These are phyloP conservation scores for Erodium moschatum DNA, from an alignment of 441 rosid species.

Conservation along the genomic window DNA sequence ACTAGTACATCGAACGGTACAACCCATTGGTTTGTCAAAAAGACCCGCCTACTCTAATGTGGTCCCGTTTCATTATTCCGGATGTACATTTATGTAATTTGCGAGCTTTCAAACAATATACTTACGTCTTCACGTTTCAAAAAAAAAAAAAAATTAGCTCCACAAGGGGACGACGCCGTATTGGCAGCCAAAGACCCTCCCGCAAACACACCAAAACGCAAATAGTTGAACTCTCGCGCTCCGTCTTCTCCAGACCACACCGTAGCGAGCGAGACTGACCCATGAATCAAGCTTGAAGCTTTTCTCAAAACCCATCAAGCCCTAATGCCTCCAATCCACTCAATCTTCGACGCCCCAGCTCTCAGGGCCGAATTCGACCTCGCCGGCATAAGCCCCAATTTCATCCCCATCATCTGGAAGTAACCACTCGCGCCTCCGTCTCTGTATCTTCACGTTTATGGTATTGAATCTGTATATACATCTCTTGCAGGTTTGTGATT, in stretches of 20 bases:
- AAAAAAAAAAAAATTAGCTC: too few species aligned
- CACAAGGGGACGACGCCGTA: not conserved
- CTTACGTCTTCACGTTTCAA: too few species aligned
- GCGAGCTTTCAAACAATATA: too few species aligned
- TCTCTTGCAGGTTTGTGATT: conserved; percentile 37
- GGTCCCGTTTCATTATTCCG: too few species aligned
- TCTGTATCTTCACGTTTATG: not conserved
- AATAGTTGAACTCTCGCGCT: conserved; percentile 6
- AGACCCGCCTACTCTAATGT: too few species aligned
- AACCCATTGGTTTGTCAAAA: too few species aligned
- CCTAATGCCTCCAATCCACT: conserved; percentile 26
- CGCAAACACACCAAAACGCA: not conserved
- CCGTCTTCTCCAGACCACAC: not conserved
- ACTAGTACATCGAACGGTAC: too few species aligned
- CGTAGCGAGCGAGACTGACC: not conserved
- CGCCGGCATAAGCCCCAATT: conserved; percentile 48
- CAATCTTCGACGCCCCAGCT: conserved; percentile 60
- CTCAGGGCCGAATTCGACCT: conserved; percentile 46
- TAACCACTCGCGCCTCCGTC: conserved; percentile 11
- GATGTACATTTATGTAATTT: too few species aligned
- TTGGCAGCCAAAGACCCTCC: not conserved
- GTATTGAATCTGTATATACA: not conserved
- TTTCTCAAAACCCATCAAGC: not conserved
- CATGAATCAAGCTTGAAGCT: not conserved
- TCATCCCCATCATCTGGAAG: conserved; percentile 72